Evolutionary conservation across 2,329 filamentous ascomycete genomes (phyloP).

Genomic region (Zymoseptoria crescenta): DNA sequence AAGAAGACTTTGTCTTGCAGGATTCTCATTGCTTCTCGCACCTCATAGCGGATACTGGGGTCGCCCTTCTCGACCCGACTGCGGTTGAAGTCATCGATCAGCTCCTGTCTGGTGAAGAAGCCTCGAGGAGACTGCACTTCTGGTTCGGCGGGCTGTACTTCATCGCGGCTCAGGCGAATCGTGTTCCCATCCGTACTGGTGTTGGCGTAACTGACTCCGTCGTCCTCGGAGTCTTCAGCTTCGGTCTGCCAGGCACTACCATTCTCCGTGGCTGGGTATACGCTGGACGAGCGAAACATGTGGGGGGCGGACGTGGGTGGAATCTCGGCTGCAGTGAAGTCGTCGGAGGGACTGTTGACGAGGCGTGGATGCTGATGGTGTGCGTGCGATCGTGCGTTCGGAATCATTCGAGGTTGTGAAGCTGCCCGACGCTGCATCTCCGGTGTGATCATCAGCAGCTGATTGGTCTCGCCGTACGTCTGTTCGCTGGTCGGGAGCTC

Average conservation of each 20-base stretch:
- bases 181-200: slow-evolving; percentile 16
- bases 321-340: background rate
- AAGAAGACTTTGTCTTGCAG: background rate
- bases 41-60: background rate
- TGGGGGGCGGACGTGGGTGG: background rate
- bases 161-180: slow-evolving; percentile 5
- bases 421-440: background rate
- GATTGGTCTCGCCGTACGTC: slow-evolving; percentile 26
- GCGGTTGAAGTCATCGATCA: background rate
- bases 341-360: background rate
- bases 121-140: background rate
- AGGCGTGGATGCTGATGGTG: background rate
- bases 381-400: slow-evolving; percentile 5
- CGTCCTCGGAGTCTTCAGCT: slow-evolving; percentile 7
- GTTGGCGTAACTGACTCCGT: slow-evolving; percentile 17
- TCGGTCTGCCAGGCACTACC: slow-evolving; percentile 8
- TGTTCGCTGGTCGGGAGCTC: slow-evolving; percentile 26
- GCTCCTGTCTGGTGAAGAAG: background rate
- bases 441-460: slow-evolving; percentile 22
- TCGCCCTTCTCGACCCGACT: background rate
- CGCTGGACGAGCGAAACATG: slow-evolving; percentile 7
- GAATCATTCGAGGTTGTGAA: background rate
- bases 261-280: slow-evolving; percentile 9
- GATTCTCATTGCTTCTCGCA: background rate
- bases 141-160: background rate